Conservation (phyloP, 495 filamentous ascomycete genomes). For the Talaromyces nanjingensis region DNA sequence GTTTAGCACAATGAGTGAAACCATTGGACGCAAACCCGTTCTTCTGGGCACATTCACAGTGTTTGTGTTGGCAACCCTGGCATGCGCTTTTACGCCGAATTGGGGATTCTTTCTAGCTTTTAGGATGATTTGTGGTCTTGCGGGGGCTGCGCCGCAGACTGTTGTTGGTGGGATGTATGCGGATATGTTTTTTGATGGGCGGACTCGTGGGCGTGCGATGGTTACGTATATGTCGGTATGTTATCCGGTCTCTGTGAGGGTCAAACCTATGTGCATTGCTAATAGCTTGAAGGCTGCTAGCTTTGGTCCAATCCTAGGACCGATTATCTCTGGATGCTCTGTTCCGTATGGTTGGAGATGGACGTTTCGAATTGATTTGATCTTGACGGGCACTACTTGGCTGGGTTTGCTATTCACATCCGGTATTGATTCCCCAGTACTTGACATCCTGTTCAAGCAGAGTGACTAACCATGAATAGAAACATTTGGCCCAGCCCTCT, state of each 20-base stretch:
- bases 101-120: conserved; percentile 64
- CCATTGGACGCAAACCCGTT: conserved; percentile 58
- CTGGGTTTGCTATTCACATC: conserved; percentile 37
- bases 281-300: conserved; percentile 45
- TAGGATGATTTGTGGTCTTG: conserved; percentile 56
- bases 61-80: conserved; percentile 63
- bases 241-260: background rate
- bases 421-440: conserved; percentile 26
- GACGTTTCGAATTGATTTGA: conserved; percentile 57
- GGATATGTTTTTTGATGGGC: conserved; percentile 56
- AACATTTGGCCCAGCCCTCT: conserved; percentile 67
- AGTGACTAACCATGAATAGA: conserved; percentile 18
- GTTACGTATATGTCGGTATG: conserved; percentile 64
- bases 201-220: conserved; percentile 60
- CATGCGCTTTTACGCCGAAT: conserved; percentile 60
- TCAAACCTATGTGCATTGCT: background rate
- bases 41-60: conserved; percentile 53
- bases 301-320: conserved; percentile 59
- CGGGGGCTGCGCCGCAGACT: conserved; percentile 60
- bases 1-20: conserved; percentile 66
- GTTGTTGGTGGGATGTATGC: conserved; percentile 69
- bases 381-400: conserved; percentile 43
- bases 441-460: background rate
- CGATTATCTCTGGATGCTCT: conserved; percentile 60
- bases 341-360: conserved; percentile 57